phyloP scores from a whole-genome alignment of 1,284 basidiomycete genomes.

The Macrocybe sp. region DNA sequence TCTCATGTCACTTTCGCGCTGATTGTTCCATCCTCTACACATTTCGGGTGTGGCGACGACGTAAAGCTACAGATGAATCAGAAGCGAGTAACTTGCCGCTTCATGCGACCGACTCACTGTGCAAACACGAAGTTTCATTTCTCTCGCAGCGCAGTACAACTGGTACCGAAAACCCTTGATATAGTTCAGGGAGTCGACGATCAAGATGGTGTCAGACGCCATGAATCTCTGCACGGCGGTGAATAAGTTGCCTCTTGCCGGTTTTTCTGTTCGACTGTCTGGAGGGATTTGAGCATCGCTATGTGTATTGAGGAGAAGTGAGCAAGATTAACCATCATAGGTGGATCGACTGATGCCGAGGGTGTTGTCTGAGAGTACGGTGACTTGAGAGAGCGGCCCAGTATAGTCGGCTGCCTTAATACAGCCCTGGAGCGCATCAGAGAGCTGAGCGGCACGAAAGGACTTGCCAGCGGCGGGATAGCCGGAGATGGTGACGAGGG shows the following conservation, averaged over 20 bases:
- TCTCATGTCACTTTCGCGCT: slow-evolving; percentile 38
- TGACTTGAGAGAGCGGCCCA: slow-evolving; percentile 53
- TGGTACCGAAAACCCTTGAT: slow-evolving; percentile 98
- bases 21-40: slow-evolving; percentile 75
- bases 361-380: slow-evolving; percentile 75
- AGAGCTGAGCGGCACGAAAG: slow-evolving; percentile 65
- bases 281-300: not conserved
- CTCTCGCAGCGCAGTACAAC: slow-evolving; percentile 93
- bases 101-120: slow-evolving; percentile 60
- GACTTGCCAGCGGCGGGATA: slow-evolving; percentile 89
- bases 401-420: slow-evolving; percentile 45
- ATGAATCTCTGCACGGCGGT: slow-evolving; percentile 80
- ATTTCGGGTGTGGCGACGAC: slow-evolving; percentile 76
- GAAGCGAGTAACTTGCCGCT: not conserved
- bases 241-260: slow-evolving; percentile 84
- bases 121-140: slow-evolving; percentile 80
- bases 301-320: slow-evolving; percentile 1
- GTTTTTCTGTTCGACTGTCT: slow-evolving; percentile 83
- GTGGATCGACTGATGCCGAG: slow-evolving; percentile 62
- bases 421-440: slow-evolving; percentile 51
- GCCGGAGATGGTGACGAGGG: slow-evolving; percentile 90
- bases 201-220: slow-evolving; percentile 70
- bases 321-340: slow-evolving; percentile 61
- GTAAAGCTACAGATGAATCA: slow-evolving; percentile 46
- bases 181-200: slow-evolving; percentile 91